Percentiles rank a stretch among this genome's conserved stretches.
Evolutionary conservation across 306 rosid genomes (phyloP).

Genomic region (Fragaria nilgerrensis): DNA sequence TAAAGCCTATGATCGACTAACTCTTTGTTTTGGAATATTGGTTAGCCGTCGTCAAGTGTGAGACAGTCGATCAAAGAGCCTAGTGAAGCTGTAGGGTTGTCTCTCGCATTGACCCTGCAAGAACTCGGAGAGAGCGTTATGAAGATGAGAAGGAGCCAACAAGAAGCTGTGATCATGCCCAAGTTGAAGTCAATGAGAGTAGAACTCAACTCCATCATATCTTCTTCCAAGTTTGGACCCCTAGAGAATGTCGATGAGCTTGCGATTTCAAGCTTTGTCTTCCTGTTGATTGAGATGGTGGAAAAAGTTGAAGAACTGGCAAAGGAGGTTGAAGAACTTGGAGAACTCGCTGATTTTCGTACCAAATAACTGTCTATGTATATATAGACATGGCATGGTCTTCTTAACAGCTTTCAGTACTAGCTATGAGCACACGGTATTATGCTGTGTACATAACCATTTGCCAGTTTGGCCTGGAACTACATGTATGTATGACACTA

Average conservation of each 20-base stretch:
- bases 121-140: conserved; percentile 71
- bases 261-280: conserved; percentile 49
- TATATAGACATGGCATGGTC: not conserved
- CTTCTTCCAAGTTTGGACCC: conserved; percentile 29
- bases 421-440: conserved; percentile 5
- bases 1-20: not conserved
- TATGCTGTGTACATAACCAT: not conserved
- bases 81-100: conserved; percentile 49
- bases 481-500: not conserved
- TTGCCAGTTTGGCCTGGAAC: conserved; percentile 7
- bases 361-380: not conserved
- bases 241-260: conserved; percentile 40
- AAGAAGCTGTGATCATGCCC: conserved; percentile 26
- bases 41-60: conserved; percentile 34
- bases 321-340: conserved; percentile 62
- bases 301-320: conserved; percentile 61
- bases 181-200: conserved; percentile 49
- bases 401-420: not conserved
- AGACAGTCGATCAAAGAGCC: conserved; percentile 36
- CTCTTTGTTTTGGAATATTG: conserved; percentile 3
- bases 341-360: conserved; percentile 47
- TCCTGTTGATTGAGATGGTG: conserved; percentile 47
- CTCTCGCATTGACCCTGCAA: conserved; percentile 38
- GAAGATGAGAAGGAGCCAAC: conserved; percentile 52
- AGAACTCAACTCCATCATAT: conserved; percentile 39